Conservation (phyloP, 2,329 filamentous ascomycete genomes). For the Talaromyces sp. region DNA sequence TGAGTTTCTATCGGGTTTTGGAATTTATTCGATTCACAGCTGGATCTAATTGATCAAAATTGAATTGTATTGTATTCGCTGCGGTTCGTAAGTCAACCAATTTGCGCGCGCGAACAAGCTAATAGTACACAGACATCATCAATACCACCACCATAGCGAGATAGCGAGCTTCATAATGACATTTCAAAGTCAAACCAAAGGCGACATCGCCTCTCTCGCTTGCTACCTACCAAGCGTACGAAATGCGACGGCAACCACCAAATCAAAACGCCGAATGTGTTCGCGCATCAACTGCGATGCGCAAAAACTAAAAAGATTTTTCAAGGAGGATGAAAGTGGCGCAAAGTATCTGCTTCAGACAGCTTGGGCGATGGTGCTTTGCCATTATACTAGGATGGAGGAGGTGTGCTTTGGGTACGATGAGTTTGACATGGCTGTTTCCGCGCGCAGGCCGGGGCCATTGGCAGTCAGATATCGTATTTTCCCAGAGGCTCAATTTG, state of each 20-base stretch:
- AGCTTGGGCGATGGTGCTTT: constrained; percentile 47
- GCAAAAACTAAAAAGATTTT: constrained; percentile 20
- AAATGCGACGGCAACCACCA: constrained; percentile 25
- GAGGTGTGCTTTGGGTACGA: constrained; percentile 49
- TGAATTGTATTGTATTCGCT: not conserved
- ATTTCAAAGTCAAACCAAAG: constrained; percentile 5
- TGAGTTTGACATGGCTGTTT: constrained; percentile 25
- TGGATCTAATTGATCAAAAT: not conserved
- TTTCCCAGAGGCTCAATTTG: constrained; percentile 29
- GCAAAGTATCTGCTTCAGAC: constrained; percentile 33
- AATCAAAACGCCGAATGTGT: constrained; percentile 33
- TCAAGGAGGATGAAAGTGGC: constrained; percentile 6
- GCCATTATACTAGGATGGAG: constrained; percentile 46
- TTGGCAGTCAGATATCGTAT: constrained; percentile 29
- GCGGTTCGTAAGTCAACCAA: not conserved
- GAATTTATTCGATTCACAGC: not conserved
- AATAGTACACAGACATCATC: not conserved
- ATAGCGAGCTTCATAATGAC: not conserved
- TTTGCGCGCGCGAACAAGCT: not conserved
- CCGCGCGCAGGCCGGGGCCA: constrained; percentile 21
- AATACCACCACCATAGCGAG: not conserved
- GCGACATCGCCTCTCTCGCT: constrained; percentile 31
- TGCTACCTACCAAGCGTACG: constrained; percentile 38
- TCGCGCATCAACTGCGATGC: constrained; percentile 32
- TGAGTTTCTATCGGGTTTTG: not conserved